Base-by-base conservation (phyloP, 2,329 filamentous ascomycete species). In the Fusarium torulosum region DNA sequence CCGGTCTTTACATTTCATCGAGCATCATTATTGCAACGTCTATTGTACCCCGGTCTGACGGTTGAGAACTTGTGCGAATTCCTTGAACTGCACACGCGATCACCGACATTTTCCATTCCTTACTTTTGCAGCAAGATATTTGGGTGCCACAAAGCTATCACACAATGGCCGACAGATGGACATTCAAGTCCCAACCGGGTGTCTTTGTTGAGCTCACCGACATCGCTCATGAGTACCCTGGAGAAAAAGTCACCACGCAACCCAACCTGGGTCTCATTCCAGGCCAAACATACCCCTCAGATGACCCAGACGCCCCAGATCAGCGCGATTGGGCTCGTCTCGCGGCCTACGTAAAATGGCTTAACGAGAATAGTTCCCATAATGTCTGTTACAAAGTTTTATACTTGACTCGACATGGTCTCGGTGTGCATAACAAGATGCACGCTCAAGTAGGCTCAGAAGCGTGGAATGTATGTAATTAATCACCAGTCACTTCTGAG, bases 371-470 rank as follows among this genome's bases (percentile, higher is more conserved):
- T 8, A 77, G 79, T 4, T 76, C 79, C 0, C 67, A 75, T 5
- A 80, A 78, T 52, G 81, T 82, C n/a, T 74, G 72, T 15, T 90
- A 88, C 76, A 85, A 86, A 56, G 79, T 89, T 14, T 61, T 88
- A 13, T 81, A 78, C 61, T 77, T 88, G 58, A 86, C 84, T 21
- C 82, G 87, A 15, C 87, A 89, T 70, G 87, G 87, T 15, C 79
- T 86, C 67, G 87, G 86, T 23, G 78, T 73, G 52, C 79, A 83
- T 47, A 82, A 83, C 58, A 76, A 77, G 52, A 85, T 84, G 53
- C 83, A 87, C 66, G 77, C 80, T n/a, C 84, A 82, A 67, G 88
- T 87, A 58, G 86, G 86, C 40, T 86, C 82, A 0, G 79, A 80
- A 5, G 83, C 80, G 13, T 89, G 87, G 86, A 84, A 89, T 73